phyloP scores from a whole-genome alignment of 2,329 filamentous ascomycete genomes.

The Aulographum hederae region DNA sequence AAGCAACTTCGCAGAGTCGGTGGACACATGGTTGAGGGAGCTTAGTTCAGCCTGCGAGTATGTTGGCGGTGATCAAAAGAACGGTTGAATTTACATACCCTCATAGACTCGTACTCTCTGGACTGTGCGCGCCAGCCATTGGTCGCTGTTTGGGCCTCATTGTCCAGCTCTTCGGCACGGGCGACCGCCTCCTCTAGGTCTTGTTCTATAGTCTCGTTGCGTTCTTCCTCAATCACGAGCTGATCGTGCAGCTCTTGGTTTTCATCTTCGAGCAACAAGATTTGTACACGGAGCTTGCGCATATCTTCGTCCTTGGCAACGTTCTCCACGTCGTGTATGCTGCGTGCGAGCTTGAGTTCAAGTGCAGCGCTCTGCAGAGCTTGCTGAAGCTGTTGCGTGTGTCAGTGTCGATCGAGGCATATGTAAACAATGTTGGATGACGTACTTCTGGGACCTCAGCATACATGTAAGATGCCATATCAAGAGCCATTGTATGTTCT shows the following conservation, averaged over 20 bases:
- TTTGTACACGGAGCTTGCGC: slow-evolving; percentile 49
- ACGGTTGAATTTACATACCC: slow-evolving; percentile 30
- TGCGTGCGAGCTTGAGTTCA: slow-evolving; percentile 52
- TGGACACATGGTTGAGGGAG: slow-evolving; percentile 45
- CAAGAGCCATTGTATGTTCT: too few relatives aligned
- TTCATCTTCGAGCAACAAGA: slow-evolving; percentile 57
- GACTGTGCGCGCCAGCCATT: slow-evolving; percentile 32
- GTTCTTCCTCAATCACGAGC: slow-evolving; percentile 39
- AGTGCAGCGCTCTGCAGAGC: slow-evolving; percentile 35
- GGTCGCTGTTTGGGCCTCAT: slow-evolving; percentile 24
- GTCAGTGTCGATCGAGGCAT: too few relatives aligned
- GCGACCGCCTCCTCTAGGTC: slow-evolving; percentile 28
- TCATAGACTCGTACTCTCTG: slow-evolving; percentile 37
- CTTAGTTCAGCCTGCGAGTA: slow-evolving; percentile 46
- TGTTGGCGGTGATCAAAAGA: slow-evolving; percentile 1
- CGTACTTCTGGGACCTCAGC: too few relatives aligned
- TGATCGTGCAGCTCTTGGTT: slow-evolving; percentile 49
- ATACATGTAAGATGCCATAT: too few relatives aligned
- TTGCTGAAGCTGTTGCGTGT: slow-evolving; percentile 28
- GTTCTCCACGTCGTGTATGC: slow-evolving; percentile 44
- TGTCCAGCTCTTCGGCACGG: slow-evolving; percentile 28
- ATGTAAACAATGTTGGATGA: too few relatives aligned
- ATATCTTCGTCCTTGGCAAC: slow-evolving; percentile 59
- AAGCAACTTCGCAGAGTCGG: slow-evolving; percentile 53
- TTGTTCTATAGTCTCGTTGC: slow-evolving; percentile 35